Conservation (phyloP, 495 filamentous ascomycete genomes). For the Podospora didyma region DNA sequence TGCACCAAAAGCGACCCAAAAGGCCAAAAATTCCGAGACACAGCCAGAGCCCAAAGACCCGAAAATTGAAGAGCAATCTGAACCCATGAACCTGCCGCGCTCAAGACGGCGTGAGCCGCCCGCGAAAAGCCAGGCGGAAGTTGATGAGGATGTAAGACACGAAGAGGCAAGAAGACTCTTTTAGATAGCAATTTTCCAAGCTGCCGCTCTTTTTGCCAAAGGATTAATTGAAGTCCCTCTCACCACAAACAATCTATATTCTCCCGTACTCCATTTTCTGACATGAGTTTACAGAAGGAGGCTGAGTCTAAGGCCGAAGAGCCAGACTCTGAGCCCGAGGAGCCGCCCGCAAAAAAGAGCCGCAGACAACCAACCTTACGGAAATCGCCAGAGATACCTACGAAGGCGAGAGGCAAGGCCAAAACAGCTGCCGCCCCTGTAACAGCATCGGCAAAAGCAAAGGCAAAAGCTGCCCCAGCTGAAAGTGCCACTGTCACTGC, state of each 20-base stretch:
- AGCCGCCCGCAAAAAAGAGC: conserved; percentile 2
- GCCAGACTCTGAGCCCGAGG: not conserved
- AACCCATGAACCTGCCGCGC: no score
- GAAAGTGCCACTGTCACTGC: not conserved
- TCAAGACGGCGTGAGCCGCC: no score
- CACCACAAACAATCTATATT: no score
- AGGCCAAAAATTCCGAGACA: not conserved
- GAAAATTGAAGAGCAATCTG: no score
- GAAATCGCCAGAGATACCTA: not conserved
- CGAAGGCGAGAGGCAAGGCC: no score
- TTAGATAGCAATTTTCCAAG: no score
- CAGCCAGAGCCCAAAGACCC: no score
- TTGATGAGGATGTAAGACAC: no score
- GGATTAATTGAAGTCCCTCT: no score
- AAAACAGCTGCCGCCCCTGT: not conserved
- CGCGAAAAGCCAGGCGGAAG: no score
- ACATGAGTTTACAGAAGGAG: not conserved
- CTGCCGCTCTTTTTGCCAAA: no score
- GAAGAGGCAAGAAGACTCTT: no score
- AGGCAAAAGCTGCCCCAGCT: not conserved
- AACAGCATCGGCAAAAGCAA: not conserved
- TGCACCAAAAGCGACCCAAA: not conserved
- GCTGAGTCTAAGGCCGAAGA: not conserved
- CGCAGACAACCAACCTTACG: not conserved
- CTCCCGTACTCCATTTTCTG: not conserved